A percentile compares a stretch with the other conserved stretches of the same genome.
These are phyloP conservation scores for Trichoderma semiorbis DNA, from an alignment of 2,329 filamentous ascomycete species.

Conservation along the genomic window DNA sequence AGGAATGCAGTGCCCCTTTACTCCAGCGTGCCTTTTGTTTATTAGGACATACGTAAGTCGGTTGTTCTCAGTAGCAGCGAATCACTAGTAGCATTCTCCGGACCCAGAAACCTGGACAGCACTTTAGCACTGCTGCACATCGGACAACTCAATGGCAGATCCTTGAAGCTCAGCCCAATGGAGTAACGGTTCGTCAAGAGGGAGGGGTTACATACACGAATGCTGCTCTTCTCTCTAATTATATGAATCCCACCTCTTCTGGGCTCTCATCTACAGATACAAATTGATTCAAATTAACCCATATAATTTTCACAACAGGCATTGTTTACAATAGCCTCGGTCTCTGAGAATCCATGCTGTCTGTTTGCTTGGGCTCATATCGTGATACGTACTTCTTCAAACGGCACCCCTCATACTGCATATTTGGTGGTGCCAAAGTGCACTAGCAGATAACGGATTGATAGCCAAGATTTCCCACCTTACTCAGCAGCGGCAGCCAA, in stretches of 20 bases:
- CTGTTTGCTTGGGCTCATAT: not conserved
- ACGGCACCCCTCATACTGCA: not conserved
- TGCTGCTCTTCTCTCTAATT: not conserved
- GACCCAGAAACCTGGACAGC: not conserved
- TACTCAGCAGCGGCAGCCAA: not conserved
- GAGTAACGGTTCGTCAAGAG: not conserved
- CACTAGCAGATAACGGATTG: constrained; percentile 2
- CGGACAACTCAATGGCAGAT: not conserved
- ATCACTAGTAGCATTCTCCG: not conserved
- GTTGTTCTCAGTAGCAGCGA: not conserved
- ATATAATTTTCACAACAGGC: not conserved
- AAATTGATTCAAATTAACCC: not conserved
- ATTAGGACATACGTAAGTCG: not conserved
- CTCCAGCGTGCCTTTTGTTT: not conserved
- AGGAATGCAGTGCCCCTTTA: not conserved
- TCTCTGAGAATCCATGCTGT: not conserved
- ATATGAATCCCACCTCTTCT: not conserved
- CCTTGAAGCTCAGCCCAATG: not conserved
- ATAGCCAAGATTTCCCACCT: constrained; percentile 3
- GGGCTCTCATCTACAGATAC: not conserved
- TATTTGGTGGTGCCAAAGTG: not conserved
- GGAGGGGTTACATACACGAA: not conserved
- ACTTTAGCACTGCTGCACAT: not conserved
- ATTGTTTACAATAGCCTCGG: not conserved
- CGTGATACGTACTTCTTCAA: not conserved